These are phyloP conservation scores for Boehmeria nivea DNA, from an alignment of 306 rosid genomes.

Conservation along the genomic window DNA sequence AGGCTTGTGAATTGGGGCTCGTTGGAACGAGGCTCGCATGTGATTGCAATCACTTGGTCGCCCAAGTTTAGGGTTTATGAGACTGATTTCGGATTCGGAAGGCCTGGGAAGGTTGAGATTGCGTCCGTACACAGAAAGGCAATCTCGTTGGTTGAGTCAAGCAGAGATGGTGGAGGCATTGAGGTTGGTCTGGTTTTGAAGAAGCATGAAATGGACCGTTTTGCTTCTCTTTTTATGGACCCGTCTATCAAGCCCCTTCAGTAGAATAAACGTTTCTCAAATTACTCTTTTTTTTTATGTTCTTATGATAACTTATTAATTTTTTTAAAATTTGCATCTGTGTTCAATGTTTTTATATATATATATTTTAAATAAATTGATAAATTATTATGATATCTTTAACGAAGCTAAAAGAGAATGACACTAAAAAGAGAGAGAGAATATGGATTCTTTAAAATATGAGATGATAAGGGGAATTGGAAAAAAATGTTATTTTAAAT, in stretches of 20 bases:
- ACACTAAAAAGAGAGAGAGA: no score
- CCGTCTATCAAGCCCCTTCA: neutral
- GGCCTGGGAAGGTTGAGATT: slow-evolving; percentile 30
- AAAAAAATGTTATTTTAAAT: no score
- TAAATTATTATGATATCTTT: no score
- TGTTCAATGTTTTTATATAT: no score
- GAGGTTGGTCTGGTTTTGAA: slow-evolving; percentile 25
- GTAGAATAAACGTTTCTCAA: neutral
- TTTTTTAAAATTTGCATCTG: no score
- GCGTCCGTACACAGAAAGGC: slow-evolving; percentile 21
- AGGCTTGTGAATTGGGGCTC: neutral
- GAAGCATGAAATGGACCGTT: slow-evolving; percentile 8
- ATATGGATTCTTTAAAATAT: no score
- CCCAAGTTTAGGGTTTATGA: slow-evolving; percentile 24
- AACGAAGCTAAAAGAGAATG: no score
- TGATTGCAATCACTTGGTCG: slow-evolving; percentile 24
- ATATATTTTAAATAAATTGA: no score
- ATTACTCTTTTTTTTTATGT: neutral
- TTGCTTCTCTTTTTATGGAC: slow-evolving; percentile 15
- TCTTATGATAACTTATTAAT: neutral
- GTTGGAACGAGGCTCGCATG: neutral
- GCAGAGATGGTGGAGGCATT: slow-evolving; percentile 24
- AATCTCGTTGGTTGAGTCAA: slow-evolving; percentile 6
- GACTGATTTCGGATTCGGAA: slow-evolving; percentile 48
- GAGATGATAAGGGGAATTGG: no score